Evolutionary conservation across 345 rosid genomes (phyloP).

Genomic region (Salix koriyanagi): DNA sequence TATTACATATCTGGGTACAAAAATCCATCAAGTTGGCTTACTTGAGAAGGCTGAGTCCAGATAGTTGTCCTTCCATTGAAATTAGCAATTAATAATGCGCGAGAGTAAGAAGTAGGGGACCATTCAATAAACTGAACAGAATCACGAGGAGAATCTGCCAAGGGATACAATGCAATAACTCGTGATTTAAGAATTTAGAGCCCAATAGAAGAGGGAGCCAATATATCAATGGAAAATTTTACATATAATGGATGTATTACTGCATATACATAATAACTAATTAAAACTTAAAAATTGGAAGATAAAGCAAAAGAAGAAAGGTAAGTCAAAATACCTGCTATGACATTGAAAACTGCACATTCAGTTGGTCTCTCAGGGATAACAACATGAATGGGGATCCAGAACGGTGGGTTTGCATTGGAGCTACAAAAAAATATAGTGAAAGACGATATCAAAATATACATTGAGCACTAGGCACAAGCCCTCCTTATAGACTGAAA

Average conservation of each 20-base stretch:
- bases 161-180: not conserved
- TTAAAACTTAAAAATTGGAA: not conserved
- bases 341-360: constrained; percentile 83
- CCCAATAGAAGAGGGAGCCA: not conserved
- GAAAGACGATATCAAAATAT: not conserved
- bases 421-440: constrained; percentile 47
- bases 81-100: constrained; percentile 88
- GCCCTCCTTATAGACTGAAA: not conserved
- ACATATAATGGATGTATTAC: not conserved
- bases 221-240: not conserved
- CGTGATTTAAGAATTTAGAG: not conserved
- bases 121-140: constrained; percentile 98
- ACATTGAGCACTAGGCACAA: not conserved
- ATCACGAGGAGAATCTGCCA: constrained; percentile 96
- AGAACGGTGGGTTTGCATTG: constrained; percentile 81
- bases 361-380: constrained; percentile 98
- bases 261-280: not conserved
- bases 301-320: not conserved
- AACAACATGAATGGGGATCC: constrained; percentile 96
- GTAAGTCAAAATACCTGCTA: constrained; percentile 61
- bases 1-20: not conserved
- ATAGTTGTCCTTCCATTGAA: constrained; percentile 94
- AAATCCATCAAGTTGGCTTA: constrained; percentile 22
- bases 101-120: constrained; percentile 95
- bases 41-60: constrained; percentile 96